Conservation (phyloP, 2,329 filamentous ascomycete species). For the Raffaelea albimanens region DNA sequence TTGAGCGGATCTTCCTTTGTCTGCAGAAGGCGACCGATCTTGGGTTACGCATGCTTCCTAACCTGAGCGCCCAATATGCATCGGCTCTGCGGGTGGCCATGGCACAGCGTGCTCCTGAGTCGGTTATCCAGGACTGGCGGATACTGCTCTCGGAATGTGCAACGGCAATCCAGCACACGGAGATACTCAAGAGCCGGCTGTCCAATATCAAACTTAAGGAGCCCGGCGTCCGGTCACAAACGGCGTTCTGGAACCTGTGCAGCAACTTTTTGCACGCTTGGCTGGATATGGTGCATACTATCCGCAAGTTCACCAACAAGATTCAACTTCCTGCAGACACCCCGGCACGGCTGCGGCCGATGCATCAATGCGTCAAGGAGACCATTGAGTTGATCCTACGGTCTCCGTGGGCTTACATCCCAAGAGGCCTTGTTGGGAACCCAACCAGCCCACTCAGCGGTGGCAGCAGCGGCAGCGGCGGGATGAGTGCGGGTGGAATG, state of each 20-base stretch:
- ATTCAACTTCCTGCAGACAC: slow-evolving; percentile 55
- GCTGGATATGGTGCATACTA: slow-evolving; percentile 52
- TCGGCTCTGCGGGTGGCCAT: slow-evolving; percentile 55
- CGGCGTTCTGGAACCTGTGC: slow-evolving; percentile 59
- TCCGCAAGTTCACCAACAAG: slow-evolving; percentile 45
- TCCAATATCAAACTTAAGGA: slow-evolving; percentile 79
- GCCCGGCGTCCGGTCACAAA: slow-evolving; percentile 58
- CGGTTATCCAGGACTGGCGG: slow-evolving; percentile 57
- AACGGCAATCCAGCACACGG: slow-evolving; percentile 61
- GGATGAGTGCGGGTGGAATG: no score
- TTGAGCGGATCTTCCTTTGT: slow-evolving; percentile 73
- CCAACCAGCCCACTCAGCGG: slow-evolving; percentile 19
- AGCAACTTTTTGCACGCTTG: slow-evolving; percentile 65
- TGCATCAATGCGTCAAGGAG: slow-evolving; percentile 77
- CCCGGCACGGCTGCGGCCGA: slow-evolving; percentile 63
- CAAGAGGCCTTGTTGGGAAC: slow-evolving; percentile 18
- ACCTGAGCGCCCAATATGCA: slow-evolving; percentile 57
- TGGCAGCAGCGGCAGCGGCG: slow-evolving; percentile 3
- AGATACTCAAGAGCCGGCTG: slow-evolving; percentile 62
- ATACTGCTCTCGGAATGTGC: slow-evolving; percentile 63
- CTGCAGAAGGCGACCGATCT: slow-evolving; percentile 65
- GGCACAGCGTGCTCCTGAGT: slow-evolving; percentile 48
- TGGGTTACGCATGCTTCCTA: slow-evolving; percentile 62
- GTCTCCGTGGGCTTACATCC: slow-evolving; percentile 45
- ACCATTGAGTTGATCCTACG: slow-evolving; percentile 61